These are phyloP conservation scores for Tieghemiomyces parasiticus DNA, from an alignment of 192 early-diverging fungal species.

Conservation along the genomic window DNA sequence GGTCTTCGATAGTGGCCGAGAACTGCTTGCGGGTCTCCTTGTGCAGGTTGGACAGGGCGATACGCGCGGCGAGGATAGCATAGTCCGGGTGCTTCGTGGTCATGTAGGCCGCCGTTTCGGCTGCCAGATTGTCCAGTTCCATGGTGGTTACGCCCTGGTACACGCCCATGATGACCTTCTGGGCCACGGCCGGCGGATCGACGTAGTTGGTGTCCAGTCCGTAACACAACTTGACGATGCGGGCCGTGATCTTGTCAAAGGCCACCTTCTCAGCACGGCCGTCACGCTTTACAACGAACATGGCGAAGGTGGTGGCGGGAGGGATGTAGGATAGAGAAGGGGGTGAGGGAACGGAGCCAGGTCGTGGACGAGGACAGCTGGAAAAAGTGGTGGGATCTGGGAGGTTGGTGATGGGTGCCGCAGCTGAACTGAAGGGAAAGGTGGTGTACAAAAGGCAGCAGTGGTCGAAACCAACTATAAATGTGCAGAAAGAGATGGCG, in stretches of 20 bases:
- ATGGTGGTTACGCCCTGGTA: conserved; percentile 96
- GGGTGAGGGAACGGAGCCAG: no score
- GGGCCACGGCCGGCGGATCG: conserved; percentile 74
- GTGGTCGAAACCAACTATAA: no score
- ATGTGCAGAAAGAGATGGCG: no score
- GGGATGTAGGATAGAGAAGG: no score
- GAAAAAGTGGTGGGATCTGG: no score
- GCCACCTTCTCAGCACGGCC: conserved; percentile 84
- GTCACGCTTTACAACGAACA: no score
- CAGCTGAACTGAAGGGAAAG: no score
- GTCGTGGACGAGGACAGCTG: no score
- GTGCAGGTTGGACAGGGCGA: conserved; percentile 89
- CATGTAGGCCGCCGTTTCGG: conserved; percentile 81
- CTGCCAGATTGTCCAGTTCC: conserved; percentile 92
- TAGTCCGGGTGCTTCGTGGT: conserved; percentile 93
- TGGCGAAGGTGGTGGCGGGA: no score
- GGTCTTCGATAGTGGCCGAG: conserved; percentile 68
- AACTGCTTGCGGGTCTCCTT: conserved; percentile 72
- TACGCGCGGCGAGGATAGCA: conserved; percentile 87
- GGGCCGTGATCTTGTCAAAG: conserved; percentile 89
- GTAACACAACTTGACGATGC: conserved; percentile 89
- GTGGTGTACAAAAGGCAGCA: no score
- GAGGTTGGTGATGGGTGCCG: no score
- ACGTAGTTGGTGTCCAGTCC: conserved; percentile 86
- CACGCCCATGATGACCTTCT: conserved; percentile 90